Evolutionary conservation across 2,329 filamentous ascomycete genomes (phyloP), one percentile per base, ranked within the genome.

Genomic region (Alternaria brassicicola): DNA sequence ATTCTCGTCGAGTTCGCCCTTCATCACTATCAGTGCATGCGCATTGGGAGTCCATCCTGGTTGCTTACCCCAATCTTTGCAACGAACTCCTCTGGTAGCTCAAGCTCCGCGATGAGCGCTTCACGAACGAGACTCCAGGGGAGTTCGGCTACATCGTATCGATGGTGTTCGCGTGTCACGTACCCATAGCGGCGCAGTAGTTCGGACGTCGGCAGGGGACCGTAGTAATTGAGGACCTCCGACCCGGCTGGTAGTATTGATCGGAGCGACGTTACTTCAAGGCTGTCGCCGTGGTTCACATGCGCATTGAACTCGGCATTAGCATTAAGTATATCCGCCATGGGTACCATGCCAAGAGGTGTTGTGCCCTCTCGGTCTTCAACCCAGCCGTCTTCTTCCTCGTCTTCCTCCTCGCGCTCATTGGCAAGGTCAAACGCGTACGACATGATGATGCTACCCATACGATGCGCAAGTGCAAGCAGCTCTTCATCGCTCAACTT

Each of bases 271-370:
- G 48, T 46, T 19, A 57, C 54, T 33, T 57, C 30, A 6, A 57
- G 54, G 15, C 43, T 42, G 26, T 68, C 66, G 8, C 67, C 66
- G 23, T 70, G 67, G 17, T 68, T 67, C n/a, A 70, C 60, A 23
- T 70, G 67, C 0, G 66, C 67, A 10, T 70, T 70, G 46, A 70
- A 70, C 6, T 66, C 66, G 10, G 67, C 67, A 21, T 70, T 66
- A 0, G 67, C 66, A 31, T 70, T 70, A 0, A 70, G 59, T 2
- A 68, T 62, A 7, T 70, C 67, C 7, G 67, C 67, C 67, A 70
- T 70, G 1, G 67, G 67, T 17, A 68, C 67, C 67, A 70, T 70
- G 2, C 67, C 67, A 3, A 70, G 56, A 46, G 67, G 64, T 8
- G 56, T 65, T 9, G 59, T 63, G 7, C 63, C 67, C 12, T 70